Evolutionary conservation across 2,329 filamentous ascomycete species (phyloP).

Genomic region (Sphaerostilbella broomeana): DNA sequence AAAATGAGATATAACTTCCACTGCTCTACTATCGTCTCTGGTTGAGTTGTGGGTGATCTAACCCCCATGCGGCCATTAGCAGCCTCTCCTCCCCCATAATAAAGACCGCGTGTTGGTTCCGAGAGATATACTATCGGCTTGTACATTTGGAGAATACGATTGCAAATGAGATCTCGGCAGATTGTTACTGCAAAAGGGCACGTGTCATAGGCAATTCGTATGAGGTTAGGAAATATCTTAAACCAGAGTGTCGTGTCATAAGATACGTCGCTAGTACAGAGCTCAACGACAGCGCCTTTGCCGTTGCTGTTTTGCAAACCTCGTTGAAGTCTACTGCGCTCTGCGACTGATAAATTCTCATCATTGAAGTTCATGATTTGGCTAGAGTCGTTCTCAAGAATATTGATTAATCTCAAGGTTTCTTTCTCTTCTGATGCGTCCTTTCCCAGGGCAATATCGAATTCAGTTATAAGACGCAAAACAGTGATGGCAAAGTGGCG

Average conservation of each 20-base stretch:
- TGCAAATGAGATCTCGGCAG: conserved; percentile 86
- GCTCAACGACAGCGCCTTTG: conserved; percentile 80
- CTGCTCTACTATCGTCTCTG: conserved; percentile 87
- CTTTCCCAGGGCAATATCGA: conserved; percentile 82
- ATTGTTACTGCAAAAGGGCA: conserved; percentile 89
- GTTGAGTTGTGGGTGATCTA: conserved; percentile 62
- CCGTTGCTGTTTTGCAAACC: conserved; percentile 79
- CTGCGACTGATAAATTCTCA: conserved; percentile 83
- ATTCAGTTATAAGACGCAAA: conserved; percentile 83
- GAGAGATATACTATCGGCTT: conserved; percentile 72
- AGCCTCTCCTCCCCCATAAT: conserved; percentile 52
- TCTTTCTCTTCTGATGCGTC: conserved; percentile 51
- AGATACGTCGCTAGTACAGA: conserved; percentile 90
- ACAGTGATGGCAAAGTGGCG: conserved; percentile 89
- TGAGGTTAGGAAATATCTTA: conserved; percentile 93
- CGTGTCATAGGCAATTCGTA: conserved; percentile 81
- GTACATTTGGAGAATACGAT: conserved; percentile 89
- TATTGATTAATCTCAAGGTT: conserved; percentile 73
- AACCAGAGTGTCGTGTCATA: conserved; percentile 96
- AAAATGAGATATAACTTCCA: conserved; percentile 98
- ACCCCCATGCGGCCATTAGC: conserved; percentile 45
- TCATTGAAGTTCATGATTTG: conserved; percentile 89
- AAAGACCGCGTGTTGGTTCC: conserved; percentile 60
- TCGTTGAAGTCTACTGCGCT: conserved; percentile 84
- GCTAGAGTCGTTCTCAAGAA: conserved; percentile 83